phyloP scores from a whole-genome alignment of 768 basidiomycete species.

The Xanthoconium stramineum region DNA sequence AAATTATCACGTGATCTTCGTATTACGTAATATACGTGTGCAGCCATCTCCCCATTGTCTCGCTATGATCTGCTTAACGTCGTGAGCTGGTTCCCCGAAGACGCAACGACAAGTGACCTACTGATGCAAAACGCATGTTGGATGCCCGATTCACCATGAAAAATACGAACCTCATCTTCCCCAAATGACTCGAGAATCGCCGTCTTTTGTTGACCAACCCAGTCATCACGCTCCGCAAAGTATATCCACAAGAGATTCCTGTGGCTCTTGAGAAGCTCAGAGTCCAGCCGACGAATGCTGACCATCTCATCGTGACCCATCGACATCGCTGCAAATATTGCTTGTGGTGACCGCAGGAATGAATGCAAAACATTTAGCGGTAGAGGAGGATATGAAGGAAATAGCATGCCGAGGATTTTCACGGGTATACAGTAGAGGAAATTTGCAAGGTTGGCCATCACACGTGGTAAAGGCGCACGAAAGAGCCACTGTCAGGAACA shows the following conservation, averaged over 20 bases:
- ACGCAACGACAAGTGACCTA: slow-evolving; percentile 32
- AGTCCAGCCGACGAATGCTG: slow-evolving; percentile 52
- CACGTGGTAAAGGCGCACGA: slow-evolving; percentile 40
- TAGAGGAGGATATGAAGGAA: slow-evolving; percentile 47
- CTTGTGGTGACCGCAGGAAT: slow-evolving; percentile 49
- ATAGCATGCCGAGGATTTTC: slow-evolving; percentile 43
- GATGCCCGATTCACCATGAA: slow-evolving; percentile 35
- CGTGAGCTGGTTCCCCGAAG: too few species aligned
- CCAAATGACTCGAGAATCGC: slow-evolving; percentile 41
- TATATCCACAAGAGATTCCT: slow-evolving; percentile 47
- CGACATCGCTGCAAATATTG: slow-evolving; percentile 50
- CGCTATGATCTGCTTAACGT: too few species aligned
- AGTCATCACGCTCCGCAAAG: slow-evolving; percentile 62
- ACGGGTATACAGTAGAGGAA: slow-evolving; percentile 37
- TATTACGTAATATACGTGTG: background rate
- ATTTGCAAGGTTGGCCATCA: slow-evolving; percentile 45
- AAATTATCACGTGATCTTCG: slow-evolving; percentile 6
- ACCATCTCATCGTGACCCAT: slow-evolving; percentile 74
- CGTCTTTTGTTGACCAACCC: slow-evolving; percentile 61
- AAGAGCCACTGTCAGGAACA: slow-evolving; percentile 42
- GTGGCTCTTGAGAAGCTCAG: slow-evolving; percentile 38
- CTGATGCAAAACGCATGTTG: slow-evolving; percentile 71
- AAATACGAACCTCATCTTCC: slow-evolving; percentile 35
- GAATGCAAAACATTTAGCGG: slow-evolving; percentile 37
- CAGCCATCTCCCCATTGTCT: too few species aligned